Evolutionary conservation across 352 stramenopile genomes (phyloP).

Genomic region (Labyrinthula sp.): DNA sequence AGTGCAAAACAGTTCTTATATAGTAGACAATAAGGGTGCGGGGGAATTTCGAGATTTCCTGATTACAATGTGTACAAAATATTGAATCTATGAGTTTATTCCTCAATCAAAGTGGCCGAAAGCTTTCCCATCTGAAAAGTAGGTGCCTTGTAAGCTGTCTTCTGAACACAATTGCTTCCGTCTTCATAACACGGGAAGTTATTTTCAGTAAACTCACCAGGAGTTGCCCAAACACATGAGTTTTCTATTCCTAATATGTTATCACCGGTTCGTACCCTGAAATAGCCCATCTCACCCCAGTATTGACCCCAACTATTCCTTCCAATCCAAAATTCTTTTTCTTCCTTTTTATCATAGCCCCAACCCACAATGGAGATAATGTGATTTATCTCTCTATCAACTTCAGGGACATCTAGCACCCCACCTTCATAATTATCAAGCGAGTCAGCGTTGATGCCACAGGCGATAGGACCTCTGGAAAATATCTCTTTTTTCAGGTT

Average conservation of each 20-base stretch:
- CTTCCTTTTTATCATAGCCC: slow-evolving; percentile 57
- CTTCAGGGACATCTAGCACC: slow-evolving; percentile 37
- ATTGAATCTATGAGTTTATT: too few relatives aligned
- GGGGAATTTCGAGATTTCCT: too few relatives aligned
- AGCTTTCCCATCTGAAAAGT: too few relatives aligned
- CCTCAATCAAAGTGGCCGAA: too few relatives aligned
- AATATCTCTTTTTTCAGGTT: slow-evolving; percentile 78
- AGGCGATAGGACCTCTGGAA: slow-evolving; percentile 63
- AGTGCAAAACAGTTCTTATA: too few relatives aligned
- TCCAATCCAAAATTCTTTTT: slow-evolving; percentile 74
- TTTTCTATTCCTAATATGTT: slow-evolving; percentile 78
- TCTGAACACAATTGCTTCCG: slow-evolving; percentile 26
- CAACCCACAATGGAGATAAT: slow-evolving; percentile 74
- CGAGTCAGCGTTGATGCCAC: slow-evolving; percentile 65
- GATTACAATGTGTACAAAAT: too few relatives aligned
- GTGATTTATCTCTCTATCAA: slow-evolving; percentile 57
- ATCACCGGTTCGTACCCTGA: slow-evolving; percentile 61
- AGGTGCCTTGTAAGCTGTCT: slow-evolving; percentile 17
- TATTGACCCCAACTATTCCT: slow-evolving; percentile 77
- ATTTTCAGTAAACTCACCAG: slow-evolving; percentile 29
- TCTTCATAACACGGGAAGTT: slow-evolving; percentile 27
- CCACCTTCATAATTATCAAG: slow-evolving; percentile 44
- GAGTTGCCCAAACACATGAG: slow-evolving; percentile 69
- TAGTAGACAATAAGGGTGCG: too few relatives aligned
- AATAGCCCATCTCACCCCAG: slow-evolving; percentile 84